Evolutionary conservation across 768 basidiomycete species (phyloP), one percentile per base, ranked within the genome.

Genomic region (Phylloporus arenicola): DNA sequence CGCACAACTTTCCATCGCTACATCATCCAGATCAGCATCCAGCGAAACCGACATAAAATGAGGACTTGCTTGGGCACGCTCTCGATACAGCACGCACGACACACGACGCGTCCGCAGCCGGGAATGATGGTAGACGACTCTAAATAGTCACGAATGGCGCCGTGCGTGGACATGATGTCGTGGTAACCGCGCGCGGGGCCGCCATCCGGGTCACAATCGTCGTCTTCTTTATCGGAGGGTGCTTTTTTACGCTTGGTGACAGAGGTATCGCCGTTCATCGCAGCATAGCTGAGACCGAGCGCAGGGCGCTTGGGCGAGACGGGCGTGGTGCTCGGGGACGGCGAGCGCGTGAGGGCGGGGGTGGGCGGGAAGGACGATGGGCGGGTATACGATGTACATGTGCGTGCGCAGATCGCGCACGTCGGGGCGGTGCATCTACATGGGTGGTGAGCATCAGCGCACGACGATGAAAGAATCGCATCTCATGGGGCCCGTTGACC

Each of bases 401-500:
- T 73, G 12, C 72, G 62, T 14, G 72, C 57, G 43, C 72, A 73
- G 38, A 73, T 62, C 4, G 60, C 55, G 45, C 72, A 73, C 16
- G 62, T 69, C 38, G 64, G 55, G 11, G 66, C 59, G 16, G 62
- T 45, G 45, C 72, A 73, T 43, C 72, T 73, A 30, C n/a, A 8
- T 9, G 33, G 17, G 31, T 9, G 27, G 35, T 27, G 5, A 1
- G 33, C 12, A 33, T 62, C 38, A 63, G 62, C 29, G 35, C 2
- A 24, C 3, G 10, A 22, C 13, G 8, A 22, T 13, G 20, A 39
- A 16, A 39, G 20, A 39, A 22, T 22, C 6, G 22, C 38, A 39
- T 39, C 9, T 39, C 20, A 16, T 39, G 4, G 38, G 11, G 38
- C 22, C 22, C 22, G 19, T 20, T 20, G 20, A 22, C 17, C 12